Conservation (phyloP, 2,329 filamentous ascomycete species). For the Aspergillus sp. region DNA sequence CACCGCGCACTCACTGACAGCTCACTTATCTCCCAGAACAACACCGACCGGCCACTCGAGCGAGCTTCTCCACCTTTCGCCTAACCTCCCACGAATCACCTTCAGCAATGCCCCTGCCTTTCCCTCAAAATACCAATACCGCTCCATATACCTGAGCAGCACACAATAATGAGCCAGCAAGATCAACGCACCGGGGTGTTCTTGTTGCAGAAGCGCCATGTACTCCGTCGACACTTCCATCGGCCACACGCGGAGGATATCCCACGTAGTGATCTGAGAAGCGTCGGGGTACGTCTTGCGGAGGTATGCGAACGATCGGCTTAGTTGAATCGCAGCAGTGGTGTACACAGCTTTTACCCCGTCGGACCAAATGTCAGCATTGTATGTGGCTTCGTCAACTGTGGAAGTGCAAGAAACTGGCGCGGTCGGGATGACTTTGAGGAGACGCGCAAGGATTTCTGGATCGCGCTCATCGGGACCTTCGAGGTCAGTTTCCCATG, state of each 20-base stretch:
- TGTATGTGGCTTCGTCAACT: not conserved
- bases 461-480: not conserved
- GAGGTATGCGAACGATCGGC: not conserved
- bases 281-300: not conserved
- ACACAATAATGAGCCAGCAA: slow-evolving; percentile 9
- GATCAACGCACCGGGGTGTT: slow-evolving; percentile 1
- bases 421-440: not conserved
- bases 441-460: not conserved
- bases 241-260: slow-evolving; percentile 12
- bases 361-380: not conserved
- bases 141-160: not conserved
- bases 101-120: not conserved
- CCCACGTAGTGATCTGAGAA: not conserved
- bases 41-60: not conserved
- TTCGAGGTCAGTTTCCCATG: slow-evolving; percentile 1
- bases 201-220: slow-evolving; percentile 6
- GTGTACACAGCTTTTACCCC: not conserved
- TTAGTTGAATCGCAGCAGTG: slow-evolving; percentile 2
- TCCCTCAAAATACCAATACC: slow-evolving; percentile 7
- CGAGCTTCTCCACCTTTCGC: not conserved
- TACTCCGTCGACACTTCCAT: slow-evolving; percentile 9
- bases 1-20: not conserved
- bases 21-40: not conserved
- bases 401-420: not conserved
- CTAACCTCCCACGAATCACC: not conserved